These are phyloP conservation scores for Physcomitrium patens DNA, from an alignment of 225 moss, liverwort and hornwort genomes.

Conservation along the genomic window DNA sequence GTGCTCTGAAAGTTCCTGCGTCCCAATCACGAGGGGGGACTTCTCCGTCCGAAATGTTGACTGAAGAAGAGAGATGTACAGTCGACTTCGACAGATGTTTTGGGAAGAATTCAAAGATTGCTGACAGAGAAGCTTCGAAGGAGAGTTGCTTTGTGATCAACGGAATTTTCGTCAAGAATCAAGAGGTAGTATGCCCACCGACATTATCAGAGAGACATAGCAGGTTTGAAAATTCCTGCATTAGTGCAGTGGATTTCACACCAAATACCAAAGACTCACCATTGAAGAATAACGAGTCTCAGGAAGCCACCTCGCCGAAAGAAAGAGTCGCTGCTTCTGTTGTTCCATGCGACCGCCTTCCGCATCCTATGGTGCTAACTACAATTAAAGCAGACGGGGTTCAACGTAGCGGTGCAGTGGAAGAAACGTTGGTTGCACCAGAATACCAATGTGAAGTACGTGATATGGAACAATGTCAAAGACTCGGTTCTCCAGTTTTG, in stretches of 20 bases:
- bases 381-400: constrained; percentile 19
- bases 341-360: constrained; percentile 27
- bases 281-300: background rate
- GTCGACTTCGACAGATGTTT: constrained; percentile 18
- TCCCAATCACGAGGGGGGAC: constrained; percentile 15
- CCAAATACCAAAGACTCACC: constrained; percentile 13
- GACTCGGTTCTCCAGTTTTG: background rate
- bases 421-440: background rate
- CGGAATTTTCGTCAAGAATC: too few species aligned
- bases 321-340: background rate
- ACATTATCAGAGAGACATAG: background rate
- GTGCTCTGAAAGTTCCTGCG: constrained; percentile 28
- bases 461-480: constrained; percentile 25
- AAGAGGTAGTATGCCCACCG: background rate
- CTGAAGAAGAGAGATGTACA: constrained; percentile 23
- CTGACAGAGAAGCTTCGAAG: background rate
- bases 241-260: constrained; percentile 25
- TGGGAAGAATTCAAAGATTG: background rate
- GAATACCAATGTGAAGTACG: constrained; percentile 2
- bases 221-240: background rate
- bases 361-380: constrained; percentile 24
- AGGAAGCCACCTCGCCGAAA: background rate
- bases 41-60: background rate
- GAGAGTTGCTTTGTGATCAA: background rate
- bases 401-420: background rate